phyloP scores from a whole-genome alignment of 2,329 filamentous ascomycete species.

The Xylaria sp. region DNA sequence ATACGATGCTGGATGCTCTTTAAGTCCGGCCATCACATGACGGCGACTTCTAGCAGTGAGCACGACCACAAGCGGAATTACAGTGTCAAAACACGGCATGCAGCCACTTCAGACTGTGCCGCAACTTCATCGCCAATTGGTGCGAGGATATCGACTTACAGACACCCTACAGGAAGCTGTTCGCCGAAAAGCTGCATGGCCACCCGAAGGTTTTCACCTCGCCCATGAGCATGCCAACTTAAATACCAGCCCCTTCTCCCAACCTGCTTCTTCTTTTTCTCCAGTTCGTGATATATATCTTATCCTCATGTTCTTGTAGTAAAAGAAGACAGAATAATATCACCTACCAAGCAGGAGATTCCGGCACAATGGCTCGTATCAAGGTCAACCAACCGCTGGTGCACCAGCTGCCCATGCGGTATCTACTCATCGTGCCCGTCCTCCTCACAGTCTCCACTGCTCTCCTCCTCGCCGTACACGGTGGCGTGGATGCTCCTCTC shows the following conservation, averaged over 20 bases:
- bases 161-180: neutral
- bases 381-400: conserved; percentile 41
- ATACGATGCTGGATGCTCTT: too few relatives aligned
- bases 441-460: conserved; percentile 42
- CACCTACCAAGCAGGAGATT: too few relatives aligned
- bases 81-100: neutral
- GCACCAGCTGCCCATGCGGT: conserved; percentile 48
- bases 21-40: neutral
- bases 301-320: too few relatives aligned
- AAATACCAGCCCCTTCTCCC: too few relatives aligned
- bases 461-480: conserved; percentile 40
- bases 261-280: too few relatives aligned
- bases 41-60: neutral
- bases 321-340: too few relatives aligned
- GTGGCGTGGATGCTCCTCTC: conserved; percentile 47
- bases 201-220: neutral
- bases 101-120: neutral
- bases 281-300: too few relatives aligned
- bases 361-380: conserved; percentile 7
- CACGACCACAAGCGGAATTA: neutral
- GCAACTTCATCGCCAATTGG: neutral
- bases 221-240: too few relatives aligned
- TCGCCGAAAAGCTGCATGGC: neutral
- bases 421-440: conserved; percentile 47
- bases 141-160: neutral